A percentile compares a stretch with the other conserved stretches of the same genome.
Conservation (phyloP, 352 stramenopile genomes). For the Phytopythium mirpurense region DNA sequence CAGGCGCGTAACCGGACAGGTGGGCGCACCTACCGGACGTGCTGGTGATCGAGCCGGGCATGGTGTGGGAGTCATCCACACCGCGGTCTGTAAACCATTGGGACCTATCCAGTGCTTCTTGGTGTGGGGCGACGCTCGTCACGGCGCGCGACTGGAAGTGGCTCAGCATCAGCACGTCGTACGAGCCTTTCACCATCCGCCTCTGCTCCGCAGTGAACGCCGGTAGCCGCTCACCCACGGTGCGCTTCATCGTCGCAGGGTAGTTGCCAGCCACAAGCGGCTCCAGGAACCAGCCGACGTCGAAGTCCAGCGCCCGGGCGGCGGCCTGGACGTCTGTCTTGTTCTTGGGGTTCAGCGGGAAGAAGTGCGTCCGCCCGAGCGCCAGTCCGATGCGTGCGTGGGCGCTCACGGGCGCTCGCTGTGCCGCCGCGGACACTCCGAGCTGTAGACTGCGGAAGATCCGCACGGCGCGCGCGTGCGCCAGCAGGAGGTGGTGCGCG, state of each 20-base stretch:
- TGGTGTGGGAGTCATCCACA: slow-evolving; percentile 38
- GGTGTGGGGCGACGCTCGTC: slow-evolving; percentile 11
- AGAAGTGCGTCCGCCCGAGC: slow-evolving; percentile 50
- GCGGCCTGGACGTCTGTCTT: slow-evolving; percentile 28
- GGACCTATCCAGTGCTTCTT: neutral
- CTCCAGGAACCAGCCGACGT: slow-evolving; percentile 79
- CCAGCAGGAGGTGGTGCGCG: slow-evolving; percentile 89
- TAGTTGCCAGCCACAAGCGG: slow-evolving; percentile 82
- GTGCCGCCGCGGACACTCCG: neutral
- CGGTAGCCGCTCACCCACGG: slow-evolving; percentile 61
- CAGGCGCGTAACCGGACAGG: too few relatives aligned
- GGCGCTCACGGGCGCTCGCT: neutral
- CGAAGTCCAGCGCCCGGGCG: slow-evolving; percentile 59
- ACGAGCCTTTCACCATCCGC: slow-evolving; percentile 31
- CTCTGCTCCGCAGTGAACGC: slow-evolving; percentile 66
- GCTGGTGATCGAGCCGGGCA: slow-evolving; percentile 50
- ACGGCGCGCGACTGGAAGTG: slow-evolving; percentile 54
- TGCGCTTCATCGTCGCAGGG: slow-evolving; percentile 69
- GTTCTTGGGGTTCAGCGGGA: slow-evolving; percentile 49
- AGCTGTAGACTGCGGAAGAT: slow-evolving; percentile 60
- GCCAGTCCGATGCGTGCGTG: slow-evolving; percentile 72
- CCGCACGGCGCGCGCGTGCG: slow-evolving; percentile 83
- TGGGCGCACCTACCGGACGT: too few relatives aligned
- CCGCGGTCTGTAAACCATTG: slow-evolving; percentile 31
- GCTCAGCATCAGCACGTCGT: slow-evolving; percentile 81